These are phyloP conservation scores for Neurospora terricola DNA, from an alignment of 495 filamentous ascomycete genomes.

Conservation along the genomic window DNA sequence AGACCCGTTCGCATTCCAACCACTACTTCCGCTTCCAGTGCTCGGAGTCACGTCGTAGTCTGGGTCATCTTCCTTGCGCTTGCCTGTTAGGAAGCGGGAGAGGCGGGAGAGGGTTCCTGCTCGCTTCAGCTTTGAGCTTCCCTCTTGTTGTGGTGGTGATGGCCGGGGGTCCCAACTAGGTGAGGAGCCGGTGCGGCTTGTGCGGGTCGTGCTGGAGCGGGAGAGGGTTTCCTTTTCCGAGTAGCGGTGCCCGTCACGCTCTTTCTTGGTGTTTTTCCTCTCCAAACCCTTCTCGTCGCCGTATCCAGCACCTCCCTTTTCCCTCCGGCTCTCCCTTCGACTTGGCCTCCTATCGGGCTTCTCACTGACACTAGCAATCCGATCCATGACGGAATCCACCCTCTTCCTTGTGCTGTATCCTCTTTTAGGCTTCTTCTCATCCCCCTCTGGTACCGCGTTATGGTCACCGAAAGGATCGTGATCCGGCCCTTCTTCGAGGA, in stretches of 20 bases:
- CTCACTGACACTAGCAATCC: background rate
- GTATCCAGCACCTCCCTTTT: background rate
- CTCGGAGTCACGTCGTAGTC: background rate
- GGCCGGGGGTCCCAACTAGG: background rate
- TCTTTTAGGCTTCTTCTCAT: background rate
- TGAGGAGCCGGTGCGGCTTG: background rate
- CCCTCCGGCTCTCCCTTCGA: background rate
- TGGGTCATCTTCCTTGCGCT: background rate
- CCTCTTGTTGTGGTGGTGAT: background rate
- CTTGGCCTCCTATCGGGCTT: background rate
- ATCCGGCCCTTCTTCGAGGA: conserved; percentile 4
- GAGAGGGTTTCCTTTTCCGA: background rate
- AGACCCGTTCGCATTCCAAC: background rate
- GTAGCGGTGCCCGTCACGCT: background rate
- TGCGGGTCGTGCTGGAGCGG: background rate
- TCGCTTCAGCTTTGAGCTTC: background rate
- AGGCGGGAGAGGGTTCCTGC: conserved; percentile 3
- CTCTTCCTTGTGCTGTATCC: background rate
- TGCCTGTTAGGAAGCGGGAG: background rate
- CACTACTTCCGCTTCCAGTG: background rate
- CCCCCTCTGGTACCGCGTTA: background rate
- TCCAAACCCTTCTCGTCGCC: background rate
- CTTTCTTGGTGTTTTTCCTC: background rate
- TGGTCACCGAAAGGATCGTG: conserved; percentile 1
- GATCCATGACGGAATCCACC: background rate